Evolutionary conservation across 148 eudicot genomes (phyloP).

Genomic region (Vaccinium macrocarpon): DNA sequence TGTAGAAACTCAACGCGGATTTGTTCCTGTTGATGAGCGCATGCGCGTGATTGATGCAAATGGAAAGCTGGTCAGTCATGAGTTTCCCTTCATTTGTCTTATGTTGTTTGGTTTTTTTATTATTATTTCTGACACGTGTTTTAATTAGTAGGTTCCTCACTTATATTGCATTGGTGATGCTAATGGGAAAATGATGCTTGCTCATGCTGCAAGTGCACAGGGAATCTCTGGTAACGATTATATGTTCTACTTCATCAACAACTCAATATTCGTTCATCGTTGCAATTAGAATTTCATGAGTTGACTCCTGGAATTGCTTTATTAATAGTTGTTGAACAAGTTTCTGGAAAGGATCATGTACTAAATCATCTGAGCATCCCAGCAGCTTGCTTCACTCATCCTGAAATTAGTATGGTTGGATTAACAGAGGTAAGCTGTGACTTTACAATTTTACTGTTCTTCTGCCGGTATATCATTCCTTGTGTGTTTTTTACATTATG

Average conservation of each 20-base stretch:
- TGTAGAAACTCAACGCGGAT: constrained; percentile 91
- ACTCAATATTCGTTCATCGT: background rate
- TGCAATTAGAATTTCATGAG: constrained; percentile 12
- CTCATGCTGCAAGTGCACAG: constrained; percentile 99
- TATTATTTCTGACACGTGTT: constrained; percentile 19
- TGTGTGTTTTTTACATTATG: background rate
- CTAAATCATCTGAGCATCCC: constrained; percentile 93
- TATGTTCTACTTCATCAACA: background rate
- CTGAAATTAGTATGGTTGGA: constrained; percentile 99
- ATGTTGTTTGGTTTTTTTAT: background rate
- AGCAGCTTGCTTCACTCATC: constrained; percentile 99
- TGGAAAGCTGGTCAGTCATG: constrained; percentile 60
- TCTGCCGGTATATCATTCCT: background rate
- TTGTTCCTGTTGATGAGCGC: constrained; percentile 92
- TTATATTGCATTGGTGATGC: constrained; percentile 99
- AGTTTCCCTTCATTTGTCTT: constrained; percentile 8
- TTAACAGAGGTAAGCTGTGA: constrained; percentile 60
- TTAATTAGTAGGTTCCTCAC: constrained; percentile 73
- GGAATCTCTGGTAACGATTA: constrained; percentile 83
- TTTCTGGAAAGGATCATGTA: constrained; percentile 82
- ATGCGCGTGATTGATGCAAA: constrained; percentile 91
- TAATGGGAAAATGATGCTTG: constrained; percentile 99
- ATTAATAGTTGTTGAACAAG: constrained; percentile 88
- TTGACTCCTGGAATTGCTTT: constrained; percentile 19
- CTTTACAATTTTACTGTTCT: background rate